Conservation (phyloP, 352 stramenopile genomes). For the Globisporangium mamillatum region DNA sequence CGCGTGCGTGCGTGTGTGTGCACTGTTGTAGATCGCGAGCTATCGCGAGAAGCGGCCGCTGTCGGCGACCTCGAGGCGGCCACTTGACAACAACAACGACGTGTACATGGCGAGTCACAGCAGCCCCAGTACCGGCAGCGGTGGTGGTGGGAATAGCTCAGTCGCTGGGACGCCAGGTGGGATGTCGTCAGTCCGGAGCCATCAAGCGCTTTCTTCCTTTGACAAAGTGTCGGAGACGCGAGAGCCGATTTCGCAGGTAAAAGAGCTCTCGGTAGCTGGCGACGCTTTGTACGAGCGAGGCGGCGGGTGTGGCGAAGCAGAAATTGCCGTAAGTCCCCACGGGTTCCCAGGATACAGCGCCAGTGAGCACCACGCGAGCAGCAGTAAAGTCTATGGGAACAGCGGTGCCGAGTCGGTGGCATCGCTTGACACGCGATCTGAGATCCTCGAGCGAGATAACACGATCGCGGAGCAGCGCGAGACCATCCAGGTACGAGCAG, state of each 20-base stretch:
- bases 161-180: slow-evolving; percentile 8
- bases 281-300: background rate
- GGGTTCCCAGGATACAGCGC: slow-evolving; percentile 8
- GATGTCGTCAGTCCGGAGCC: slow-evolving; percentile 7
- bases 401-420: slow-evolving; percentile 15
- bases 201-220: slow-evolving; percentile 10
- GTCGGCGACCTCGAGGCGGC: slow-evolving; percentile 20
- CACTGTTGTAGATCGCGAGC: slow-evolving; percentile 60
- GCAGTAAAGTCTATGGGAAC: slow-evolving; percentile 13
- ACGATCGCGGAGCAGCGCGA: slow-evolving; percentile 85
- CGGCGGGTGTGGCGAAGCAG: background rate
- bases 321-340: slow-evolving; percentile 4
- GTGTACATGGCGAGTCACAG: slow-evolving; percentile 12
- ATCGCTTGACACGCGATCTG: slow-evolving; percentile 19
- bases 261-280: slow-evolving; percentile 17
- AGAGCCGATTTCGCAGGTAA: slow-evolving; percentile 26
- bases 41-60: slow-evolving; percentile 60
- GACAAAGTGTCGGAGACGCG: slow-evolving; percentile 44
- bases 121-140: background rate
- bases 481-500: slow-evolving; percentile 61
- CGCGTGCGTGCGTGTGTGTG: background rate
- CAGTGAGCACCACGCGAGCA: slow-evolving; percentile 12
- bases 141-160: slow-evolving; percentile 1
- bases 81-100: slow-evolving; percentile 34
- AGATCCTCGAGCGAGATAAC: slow-evolving; percentile 72